A percentile compares a stretch with the other conserved stretches of the same genome.
Conservation (phyloP, 805 yeast genomes). For the Ogataea philodendri region DNA sequence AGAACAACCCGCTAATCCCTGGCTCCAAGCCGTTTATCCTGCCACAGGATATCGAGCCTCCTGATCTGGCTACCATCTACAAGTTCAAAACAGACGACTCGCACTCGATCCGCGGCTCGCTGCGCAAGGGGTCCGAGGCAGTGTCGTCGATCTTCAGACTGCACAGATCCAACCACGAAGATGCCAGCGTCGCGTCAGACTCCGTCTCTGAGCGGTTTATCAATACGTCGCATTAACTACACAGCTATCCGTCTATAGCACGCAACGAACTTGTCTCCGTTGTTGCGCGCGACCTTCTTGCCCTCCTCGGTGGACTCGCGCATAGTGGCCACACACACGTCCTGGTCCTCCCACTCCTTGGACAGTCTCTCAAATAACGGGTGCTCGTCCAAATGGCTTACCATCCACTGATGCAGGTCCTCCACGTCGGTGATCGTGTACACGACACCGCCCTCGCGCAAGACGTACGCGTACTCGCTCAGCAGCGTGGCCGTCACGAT, state of each 20-base stretch:
- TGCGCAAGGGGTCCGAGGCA: conserved; percentile 44
- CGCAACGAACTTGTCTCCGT: conserved; percentile 84
- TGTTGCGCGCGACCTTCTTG: conserved; percentile 88
- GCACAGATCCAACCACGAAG: conserved; percentile 22
- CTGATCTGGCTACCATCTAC: conserved; percentile 36
- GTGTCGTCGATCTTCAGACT: conserved; percentile 35
- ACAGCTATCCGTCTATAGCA: conserved; percentile 75
- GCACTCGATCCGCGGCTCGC: conserved; percentile 36
- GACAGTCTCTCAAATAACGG: conserved; percentile 83
- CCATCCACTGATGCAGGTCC: conserved; percentile 97
- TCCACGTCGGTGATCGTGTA: conserved; percentile 95
- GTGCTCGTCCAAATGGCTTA: conserved; percentile 81
- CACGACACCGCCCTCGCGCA: conserved; percentile 81
- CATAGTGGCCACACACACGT: conserved; percentile 85
- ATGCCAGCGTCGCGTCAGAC: conserved; percentile 24
- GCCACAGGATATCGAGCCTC: conserved; percentile 36
- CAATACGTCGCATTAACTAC: conserved; percentile 39
- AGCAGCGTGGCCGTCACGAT: conserved; percentile 86
- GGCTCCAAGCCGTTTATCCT: conserved; percentile 22
- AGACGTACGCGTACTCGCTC: conserved; percentile 88
- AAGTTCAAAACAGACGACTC: conserved; percentile 36
- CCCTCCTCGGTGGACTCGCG: conserved; percentile 96
- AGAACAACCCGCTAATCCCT: conserved; percentile 14
- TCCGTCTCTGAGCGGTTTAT: conserved; percentile 30
- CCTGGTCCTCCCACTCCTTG: conserved; percentile 75